Conservation (phyloP, 148 eudicot species). For the Vaccinium macrocarpon region DNA sequence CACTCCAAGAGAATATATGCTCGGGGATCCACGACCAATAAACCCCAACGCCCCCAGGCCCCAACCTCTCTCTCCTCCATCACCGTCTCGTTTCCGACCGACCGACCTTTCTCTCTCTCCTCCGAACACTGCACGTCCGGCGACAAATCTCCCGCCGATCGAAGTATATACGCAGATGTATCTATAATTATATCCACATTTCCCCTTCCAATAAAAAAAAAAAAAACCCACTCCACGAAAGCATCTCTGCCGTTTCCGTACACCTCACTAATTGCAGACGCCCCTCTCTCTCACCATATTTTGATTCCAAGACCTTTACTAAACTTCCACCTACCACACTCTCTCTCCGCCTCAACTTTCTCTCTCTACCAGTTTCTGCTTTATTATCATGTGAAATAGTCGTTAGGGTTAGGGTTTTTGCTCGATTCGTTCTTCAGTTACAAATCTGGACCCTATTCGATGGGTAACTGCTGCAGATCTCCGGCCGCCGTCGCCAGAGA, state of each 20-base stretch:
- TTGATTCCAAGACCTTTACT: not conserved
- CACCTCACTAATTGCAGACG: slow-evolving; percentile 15
- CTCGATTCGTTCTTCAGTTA: not conserved
- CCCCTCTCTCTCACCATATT: slow-evolving; percentile 1
- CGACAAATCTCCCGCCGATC: not conserved
- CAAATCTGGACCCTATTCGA: slow-evolving; percentile 31
- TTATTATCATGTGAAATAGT: not conserved
- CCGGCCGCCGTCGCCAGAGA: slow-evolving; percentile 90
- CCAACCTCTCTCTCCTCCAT: not conserved
- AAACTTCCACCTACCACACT: slow-evolving; percentile 4
- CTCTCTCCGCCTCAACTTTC: not conserved
- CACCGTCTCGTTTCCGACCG: slow-evolving; percentile 2
- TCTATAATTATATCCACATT: not conserved
- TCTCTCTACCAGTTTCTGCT: slow-evolving; percentile 25
- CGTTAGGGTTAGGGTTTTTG: slow-evolving; percentile 35
- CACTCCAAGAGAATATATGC: not conserved
- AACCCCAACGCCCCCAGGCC: not conserved
- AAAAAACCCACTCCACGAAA: not conserved
- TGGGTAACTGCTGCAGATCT: slow-evolving; percentile 99
- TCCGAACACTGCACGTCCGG: not conserved
- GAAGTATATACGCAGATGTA: not conserved
- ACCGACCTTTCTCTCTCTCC: not conserved
- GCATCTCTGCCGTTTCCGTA: slow-evolving; percentile 37
- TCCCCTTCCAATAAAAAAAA: not conserved
- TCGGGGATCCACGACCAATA: not conserved